phyloP scores from a whole-genome alignment of 305 asterid genomes.

The Fraxinus ornus region DNA sequence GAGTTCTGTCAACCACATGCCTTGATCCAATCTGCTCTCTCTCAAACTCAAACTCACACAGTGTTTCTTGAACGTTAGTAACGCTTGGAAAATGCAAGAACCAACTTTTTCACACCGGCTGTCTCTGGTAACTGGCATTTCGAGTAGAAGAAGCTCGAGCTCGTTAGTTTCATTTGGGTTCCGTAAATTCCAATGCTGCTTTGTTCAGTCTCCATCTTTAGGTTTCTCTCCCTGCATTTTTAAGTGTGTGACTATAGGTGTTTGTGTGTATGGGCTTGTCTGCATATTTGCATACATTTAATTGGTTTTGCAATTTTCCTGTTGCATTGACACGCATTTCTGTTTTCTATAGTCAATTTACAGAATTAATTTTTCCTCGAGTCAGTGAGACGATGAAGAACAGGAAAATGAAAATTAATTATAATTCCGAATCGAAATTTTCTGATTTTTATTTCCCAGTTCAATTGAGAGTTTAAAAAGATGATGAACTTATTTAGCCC shows the following conservation, averaged over 20 bases:
- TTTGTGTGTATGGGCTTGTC: background rate
- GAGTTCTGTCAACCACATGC: too few relatives aligned
- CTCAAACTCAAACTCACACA: too few relatives aligned
- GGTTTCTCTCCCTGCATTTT: constrained; percentile 31
- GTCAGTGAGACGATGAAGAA: too few relatives aligned
- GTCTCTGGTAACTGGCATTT: constrained; percentile 10
- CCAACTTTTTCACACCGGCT: background rate
- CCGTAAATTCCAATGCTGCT: constrained; percentile 36
- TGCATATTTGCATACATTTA: background rate
- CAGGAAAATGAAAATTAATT: background rate
- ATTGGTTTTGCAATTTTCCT: background rate
- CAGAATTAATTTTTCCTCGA: background rate
- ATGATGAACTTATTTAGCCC: too few relatives aligned
- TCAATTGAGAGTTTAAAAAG: background rate
- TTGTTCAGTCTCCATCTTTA: constrained; percentile 32
- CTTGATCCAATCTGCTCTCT: too few relatives aligned
- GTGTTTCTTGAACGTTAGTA: too few relatives aligned
- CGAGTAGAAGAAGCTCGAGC: constrained; percentile 23
- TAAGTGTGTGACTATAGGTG: too few relatives aligned
- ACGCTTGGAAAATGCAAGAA: too few relatives aligned
- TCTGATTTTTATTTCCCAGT: background rate
- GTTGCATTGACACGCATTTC: background rate
- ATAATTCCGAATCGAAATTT: background rate
- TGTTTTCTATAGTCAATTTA: background rate
- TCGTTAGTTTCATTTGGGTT: constrained; percentile 23